phyloP scores from a whole-genome alignment of 768 basidiomycete genomes.

The Podaxis pistillaris region DNA sequence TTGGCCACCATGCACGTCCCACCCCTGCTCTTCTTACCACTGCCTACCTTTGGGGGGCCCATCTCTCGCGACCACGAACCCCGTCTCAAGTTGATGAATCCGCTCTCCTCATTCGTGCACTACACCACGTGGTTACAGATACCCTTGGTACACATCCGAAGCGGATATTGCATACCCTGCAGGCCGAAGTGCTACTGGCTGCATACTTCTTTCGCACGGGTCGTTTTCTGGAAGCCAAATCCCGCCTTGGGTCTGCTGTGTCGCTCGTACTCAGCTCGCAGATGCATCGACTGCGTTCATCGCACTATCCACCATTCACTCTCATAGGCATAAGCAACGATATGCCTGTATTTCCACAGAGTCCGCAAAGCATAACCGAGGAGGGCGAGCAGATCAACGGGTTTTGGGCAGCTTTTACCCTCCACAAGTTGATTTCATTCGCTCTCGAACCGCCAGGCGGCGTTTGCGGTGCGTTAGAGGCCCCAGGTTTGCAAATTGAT shows the following conservation, averaged over 20 bases:
- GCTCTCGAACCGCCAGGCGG: conserved; percentile 49
- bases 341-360: conserved; percentile 40
- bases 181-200: conserved; percentile 62
- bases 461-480: conserved; percentile 55
- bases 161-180: conserved; percentile 51
- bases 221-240: conserved; percentile 58
- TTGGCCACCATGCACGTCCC: conserved; percentile 47
- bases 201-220: conserved; percentile 65
- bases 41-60: conserved; percentile 53
- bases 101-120: conserved; percentile 47
- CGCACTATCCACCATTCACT: conserved; percentile 33
- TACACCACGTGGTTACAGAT: conserved; percentile 45
- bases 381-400: conserved; percentile 66
- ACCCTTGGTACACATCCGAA: conserved; percentile 48
- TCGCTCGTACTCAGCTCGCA: conserved; percentile 46
- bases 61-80: conserved; percentile 34
- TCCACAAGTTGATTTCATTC: conserved; percentile 58
- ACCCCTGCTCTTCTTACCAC: conserved; percentile 47
- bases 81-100: conserved; percentile 42
- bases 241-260: conserved; percentile 52
- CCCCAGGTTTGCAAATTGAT: conserved; percentile 48
- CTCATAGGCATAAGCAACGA: conserved; percentile 37
- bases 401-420: conserved; percentile 61
- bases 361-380: conserved; percentile 46
- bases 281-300: conserved; percentile 45